Percentiles rank a stretch among this genome's conserved stretches.
Evolutionary conservation across 306 rosid genomes (phyloP).

Genomic region (Begonia peltatifolia): DNA sequence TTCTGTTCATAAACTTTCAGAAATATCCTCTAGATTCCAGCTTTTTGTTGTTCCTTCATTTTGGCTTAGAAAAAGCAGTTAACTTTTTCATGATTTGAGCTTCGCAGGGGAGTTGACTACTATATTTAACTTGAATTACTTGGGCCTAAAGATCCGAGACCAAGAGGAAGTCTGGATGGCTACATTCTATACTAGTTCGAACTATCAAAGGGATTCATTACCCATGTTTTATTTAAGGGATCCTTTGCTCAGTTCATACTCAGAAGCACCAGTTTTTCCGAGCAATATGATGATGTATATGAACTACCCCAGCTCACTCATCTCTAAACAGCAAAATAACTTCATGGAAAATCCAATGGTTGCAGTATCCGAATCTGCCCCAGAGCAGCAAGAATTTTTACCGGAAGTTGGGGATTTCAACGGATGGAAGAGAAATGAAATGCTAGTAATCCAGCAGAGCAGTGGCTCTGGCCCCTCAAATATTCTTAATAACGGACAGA

Average conservation of each 20-base stretch:
- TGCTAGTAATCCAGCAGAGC: conserved; percentile 31
- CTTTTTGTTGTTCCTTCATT: background rate
- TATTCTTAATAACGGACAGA: conserved; percentile 35
- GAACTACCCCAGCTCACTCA: conserved; percentile 30
- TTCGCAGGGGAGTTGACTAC: conserved; percentile 2
- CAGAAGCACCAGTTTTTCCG: conserved; percentile 37
- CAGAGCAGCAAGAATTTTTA: conserved; percentile 40
- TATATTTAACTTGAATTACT: conserved; percentile 7
- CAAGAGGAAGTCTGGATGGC: conserved; percentile 34
- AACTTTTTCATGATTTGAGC: conserved; percentile 2
- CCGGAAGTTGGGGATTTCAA: conserved; percentile 27
- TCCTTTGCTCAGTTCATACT: conserved; percentile 32
- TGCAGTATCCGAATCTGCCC: conserved; percentile 28
- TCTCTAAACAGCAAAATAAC: conserved; percentile 41
- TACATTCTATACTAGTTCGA: conserved; percentile 32
- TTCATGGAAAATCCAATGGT: conserved; percentile 30
- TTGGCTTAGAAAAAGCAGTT: background rate
- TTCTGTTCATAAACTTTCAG: background rate
- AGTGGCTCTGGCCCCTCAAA: conserved; percentile 14
- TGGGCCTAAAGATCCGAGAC: conserved; percentile 13
- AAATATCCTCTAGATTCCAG: background rate
- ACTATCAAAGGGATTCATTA: conserved; percentile 31
- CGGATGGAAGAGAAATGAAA: conserved; percentile 56
- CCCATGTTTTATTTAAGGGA: conserved; percentile 44
- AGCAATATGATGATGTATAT: conserved; percentile 45